phyloP scores from a whole-genome alignment of 73 alveolate genomes.

The Uronychia setigera region DNA sequence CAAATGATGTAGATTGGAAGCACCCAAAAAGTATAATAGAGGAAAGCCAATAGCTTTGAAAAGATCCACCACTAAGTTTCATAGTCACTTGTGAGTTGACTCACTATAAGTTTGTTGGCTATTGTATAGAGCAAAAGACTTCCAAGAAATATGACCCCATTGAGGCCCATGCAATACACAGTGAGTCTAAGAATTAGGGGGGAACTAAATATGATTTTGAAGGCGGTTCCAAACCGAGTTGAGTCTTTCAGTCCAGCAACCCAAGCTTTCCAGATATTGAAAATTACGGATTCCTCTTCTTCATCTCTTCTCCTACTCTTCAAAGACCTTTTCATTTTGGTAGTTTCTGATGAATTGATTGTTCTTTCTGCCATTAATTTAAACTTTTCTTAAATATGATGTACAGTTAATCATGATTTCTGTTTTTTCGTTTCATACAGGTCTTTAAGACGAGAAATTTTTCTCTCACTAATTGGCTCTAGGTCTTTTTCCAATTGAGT shows the following conservation, averaged over 20 bases:
- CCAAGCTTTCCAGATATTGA: neutral
- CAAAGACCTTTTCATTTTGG: no score
- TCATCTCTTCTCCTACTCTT: no score
- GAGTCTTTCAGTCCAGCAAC: neutral
- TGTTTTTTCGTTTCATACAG: no score
- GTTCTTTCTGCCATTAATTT: no score
- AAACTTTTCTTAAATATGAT: no score
- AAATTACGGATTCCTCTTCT: no score
- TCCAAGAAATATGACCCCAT: constrained; percentile 3
- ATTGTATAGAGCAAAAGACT: neutral
- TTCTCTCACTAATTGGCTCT: no score
- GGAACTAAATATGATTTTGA: neutral
- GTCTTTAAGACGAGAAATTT: no score
- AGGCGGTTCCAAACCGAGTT: neutral
- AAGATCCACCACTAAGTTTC: constrained; percentile 9
- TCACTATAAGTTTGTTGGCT: neutral
- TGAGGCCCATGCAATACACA: neutral
- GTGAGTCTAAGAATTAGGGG: neutral
- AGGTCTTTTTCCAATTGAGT: no score
- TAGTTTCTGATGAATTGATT: no score
- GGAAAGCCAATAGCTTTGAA: neutral
- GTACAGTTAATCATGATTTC: no score
- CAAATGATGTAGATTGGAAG: constrained; percentile 55
- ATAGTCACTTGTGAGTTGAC: neutral
- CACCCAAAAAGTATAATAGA: constrained; percentile 49